Base-by-base conservation (phyloP, 1,284 basidiomycete species). In the Apiotrichum gracile region DNA sequence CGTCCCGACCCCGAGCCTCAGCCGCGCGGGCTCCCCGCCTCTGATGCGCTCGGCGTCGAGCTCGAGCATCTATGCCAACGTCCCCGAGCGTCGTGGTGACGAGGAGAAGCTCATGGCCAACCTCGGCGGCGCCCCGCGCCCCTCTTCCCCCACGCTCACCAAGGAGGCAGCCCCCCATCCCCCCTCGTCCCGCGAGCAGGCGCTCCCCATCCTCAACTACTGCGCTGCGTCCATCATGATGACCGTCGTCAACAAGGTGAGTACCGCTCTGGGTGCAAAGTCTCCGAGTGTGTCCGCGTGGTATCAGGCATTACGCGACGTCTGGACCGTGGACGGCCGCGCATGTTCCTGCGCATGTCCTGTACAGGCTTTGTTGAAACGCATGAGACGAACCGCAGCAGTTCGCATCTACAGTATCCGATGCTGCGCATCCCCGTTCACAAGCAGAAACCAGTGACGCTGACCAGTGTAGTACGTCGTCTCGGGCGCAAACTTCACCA, bases 181-280 rank as follows among this genome's bases (percentile, higher is more conserved):
- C 16, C 46, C 72, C 82, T 24, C 42, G 1, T 24, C 26, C 26
- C 45, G 50, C 43, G 59, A 61, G 52, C 59, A 61, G 53, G 85
- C 85, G 33, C 79, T 87, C 10, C 85, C 93, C 29, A 87, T 97
- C 60, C 60, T 88, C 55, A 89, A 86, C 67, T 98, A 98, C 76
- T 99, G 96, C 71, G 64, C 87, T 26, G 91, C 94, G 3, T 93
- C 90, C 38, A 97, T 99, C 66, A 79, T 92, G 52, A 99, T 99
- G 96, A 99, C 96, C 0, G 83, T 98, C 44, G 84, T 97, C 58
- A 97, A 97, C 81, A 97, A 98, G 81, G 91, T 91, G 49, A 49
- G 52, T 52, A 13, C 9, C 31, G 10, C 27, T 29, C 27, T 6
- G 27, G 7, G 13, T 13, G 27, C 13, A 29, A 29, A 6, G 16